Base-by-base conservation (phyloP, 805 yeast species). In the Hanseniaspora vineae region DNA sequence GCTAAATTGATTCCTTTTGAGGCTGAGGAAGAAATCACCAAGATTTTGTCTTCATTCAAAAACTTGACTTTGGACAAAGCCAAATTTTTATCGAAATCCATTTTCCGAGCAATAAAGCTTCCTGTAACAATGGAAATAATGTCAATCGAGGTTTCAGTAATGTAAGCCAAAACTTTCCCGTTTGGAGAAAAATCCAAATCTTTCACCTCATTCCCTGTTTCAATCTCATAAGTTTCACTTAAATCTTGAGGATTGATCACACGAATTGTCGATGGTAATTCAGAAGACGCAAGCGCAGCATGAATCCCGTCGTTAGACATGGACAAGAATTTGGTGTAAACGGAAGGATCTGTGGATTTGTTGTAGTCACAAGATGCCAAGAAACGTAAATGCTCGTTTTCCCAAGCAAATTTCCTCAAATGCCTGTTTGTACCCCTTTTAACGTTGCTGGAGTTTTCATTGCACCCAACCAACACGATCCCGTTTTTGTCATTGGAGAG, bases 221-320 rank as follows among this genome's bases (percentile, higher is more conserved):
- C 76, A 49, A 76, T 73, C 56, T 73, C 78, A 55, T 69, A 72
- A 42, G 69, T 71, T 49, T 75, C 73, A 44, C 73, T 76, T 49
- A 85, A 65, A 29, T 75, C 66, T 6, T 69, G 73, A 6, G 75
- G 72, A 52, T 80, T 76, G 51, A 86, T 73, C 18, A 83, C 66
- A 58, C 77, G 80, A 17, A 85, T 68, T 5, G 73, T 64, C 0
- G 86, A 77, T 0, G 92, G 90, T 6, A 70, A 65, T 19, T 72
- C 69, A 1, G 90, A 79, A 23, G 89, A 78, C 49, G 85, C 78
- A 49, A 84, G 68, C 2, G 81, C 84, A 6, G 85, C 85, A 10
- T 76, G 66, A 2, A 76, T 58, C n/a, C 77, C 80, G 56, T 80
- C 80, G 18, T 68, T 65, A 0, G 88, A 68, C 20, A 84, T 60